Evolutionary conservation across 2,329 filamentous ascomycete genomes (phyloP).

Genomic region (Trichoderma koningiopsis): DNA sequence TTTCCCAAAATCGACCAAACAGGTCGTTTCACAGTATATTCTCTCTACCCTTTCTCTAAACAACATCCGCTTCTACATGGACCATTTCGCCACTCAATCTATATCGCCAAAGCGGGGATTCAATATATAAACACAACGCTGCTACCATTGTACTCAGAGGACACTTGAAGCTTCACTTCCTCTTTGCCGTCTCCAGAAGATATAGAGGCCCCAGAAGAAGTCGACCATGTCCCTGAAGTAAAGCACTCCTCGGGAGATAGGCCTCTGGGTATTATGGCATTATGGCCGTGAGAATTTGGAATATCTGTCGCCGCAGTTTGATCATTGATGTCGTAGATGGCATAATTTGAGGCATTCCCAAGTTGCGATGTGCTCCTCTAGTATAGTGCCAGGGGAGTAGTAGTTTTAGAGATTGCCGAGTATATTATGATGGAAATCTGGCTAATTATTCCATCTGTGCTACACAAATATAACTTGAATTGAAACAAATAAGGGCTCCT

Average conservation of each 20-base stretch:
- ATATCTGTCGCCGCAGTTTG: background rate
- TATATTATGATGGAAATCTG: background rate
- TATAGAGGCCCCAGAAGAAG: constrained; percentile 15
- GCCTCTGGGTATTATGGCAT: constrained; percentile 40
- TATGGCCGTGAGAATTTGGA: constrained; percentile 28
- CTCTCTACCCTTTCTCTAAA: background rate
- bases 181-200: background rate
- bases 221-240: constrained; percentile 26
- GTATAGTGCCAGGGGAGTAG: background rate
- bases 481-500: background rate
- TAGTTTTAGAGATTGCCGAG: background rate
- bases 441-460: background rate
- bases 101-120: background rate
- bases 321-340: background rate
- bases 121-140: background rate
- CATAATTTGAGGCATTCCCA: background rate
- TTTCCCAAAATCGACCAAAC: background rate
- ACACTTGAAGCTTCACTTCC: background rate
- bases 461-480: background rate
- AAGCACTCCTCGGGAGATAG: constrained; percentile 31
- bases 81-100: background rate
- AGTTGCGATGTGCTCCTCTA: background rate
- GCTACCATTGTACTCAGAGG: background rate
- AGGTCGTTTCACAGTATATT: background rate
- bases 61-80: background rate